Evolutionary conservation across 805 yeast genomes (phyloP), one percentile per base, ranked within the genome.

Genomic region (Suhomyces canberraensis): DNA sequence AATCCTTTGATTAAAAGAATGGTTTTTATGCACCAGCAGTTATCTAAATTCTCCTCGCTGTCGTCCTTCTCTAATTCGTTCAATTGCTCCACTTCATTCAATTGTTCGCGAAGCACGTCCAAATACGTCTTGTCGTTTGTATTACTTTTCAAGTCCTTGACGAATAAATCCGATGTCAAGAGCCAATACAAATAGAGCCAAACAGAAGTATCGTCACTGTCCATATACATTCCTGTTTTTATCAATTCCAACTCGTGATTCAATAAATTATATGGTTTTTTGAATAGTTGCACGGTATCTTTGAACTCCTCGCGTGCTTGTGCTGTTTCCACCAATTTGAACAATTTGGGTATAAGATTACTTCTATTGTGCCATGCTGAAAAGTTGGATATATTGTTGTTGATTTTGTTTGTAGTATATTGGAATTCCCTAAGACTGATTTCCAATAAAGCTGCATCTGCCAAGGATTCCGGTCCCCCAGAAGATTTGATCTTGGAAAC

Each of bases 281-380:
- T 46, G 36, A 71, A 70, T 2, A 59, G 25, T 36, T 40, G 17
- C 16, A 7, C 30, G 18, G 25, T 36, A 29, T 3, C 33, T 5
- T 8, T 31, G 11, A 15, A 21, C 4, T 20, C 26, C 11, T 20
- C 8, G 9, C 8, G 22, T 3, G 16, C 29, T 4, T 20, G 15
- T 3, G 28, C 29, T 14, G 31, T 16, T 4, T 29, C 25, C 16
- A 47, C 31, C 29, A 45, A 34, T 1, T 50, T 45, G 36, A 76
- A 69, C 34, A 85, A 57, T 34, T 60, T 61, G 3, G 81, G 79
- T 9, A 91, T 72, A 41, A 90, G 61, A 39, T 77, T 79, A 1
- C 88, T 75, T 44, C 98, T 69, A 56, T 87, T 86, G 58, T 91
- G 97, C 95, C 96, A 89, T 4, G 98, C 98, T 2, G 96, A 86